Base-by-base conservation (phyloP, 805 yeast genomes). In the Candida andamanensis region DNA sequence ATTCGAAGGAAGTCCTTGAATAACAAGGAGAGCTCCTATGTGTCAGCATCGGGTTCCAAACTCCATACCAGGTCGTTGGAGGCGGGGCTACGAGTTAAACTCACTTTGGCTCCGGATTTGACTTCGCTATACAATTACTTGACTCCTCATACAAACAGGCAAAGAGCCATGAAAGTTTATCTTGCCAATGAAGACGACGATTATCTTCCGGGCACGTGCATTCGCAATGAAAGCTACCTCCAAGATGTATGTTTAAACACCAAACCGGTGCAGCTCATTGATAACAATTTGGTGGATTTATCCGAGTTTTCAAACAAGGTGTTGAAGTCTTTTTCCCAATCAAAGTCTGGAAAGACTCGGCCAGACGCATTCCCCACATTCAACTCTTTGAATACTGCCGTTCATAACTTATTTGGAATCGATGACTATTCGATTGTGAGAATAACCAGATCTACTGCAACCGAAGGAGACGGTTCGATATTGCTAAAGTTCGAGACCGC, bases 401-500 rank as follows among this genome's bases (percentile, higher is more conserved):
- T 73, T 1, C 49, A 53, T 24, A 48, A 60, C 2, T 44, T 72
- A 9, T 74, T 73, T 46, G 62, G 63, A 3, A 26, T 58, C 4
- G 48, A 50, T 4, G 63, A 65, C 9, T 74, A 62, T 46, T 58
- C 77, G 1, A 43, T 74, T 16, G 55, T 74, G 6, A 55, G 80
- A 28, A 69, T 74, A 9, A 73, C 80, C 2, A 53, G 79, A 36
- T 73, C 78, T 1, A 74, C 78, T 2, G 70, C 78, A 2, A 58
- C 62, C 17, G 76, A 70, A 38, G 53, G 50, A 25, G 74, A 73
- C 9, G 78, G 78, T 3, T 65, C 76, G 4, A 58, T 65, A n/a
- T 55, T 74, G 3, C 52, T 74, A 27, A 74, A 74, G 42, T 53
- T 74, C 29, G 80, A 74, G 45, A 69, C 78, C 2, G 74, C 77